A percentile compares a stretch with the other conserved stretches of the same genome.
phyloP scores from a whole-genome alignment of 2,329 filamentous ascomycete genomes.

The Fonsecaea erecta region DNA sequence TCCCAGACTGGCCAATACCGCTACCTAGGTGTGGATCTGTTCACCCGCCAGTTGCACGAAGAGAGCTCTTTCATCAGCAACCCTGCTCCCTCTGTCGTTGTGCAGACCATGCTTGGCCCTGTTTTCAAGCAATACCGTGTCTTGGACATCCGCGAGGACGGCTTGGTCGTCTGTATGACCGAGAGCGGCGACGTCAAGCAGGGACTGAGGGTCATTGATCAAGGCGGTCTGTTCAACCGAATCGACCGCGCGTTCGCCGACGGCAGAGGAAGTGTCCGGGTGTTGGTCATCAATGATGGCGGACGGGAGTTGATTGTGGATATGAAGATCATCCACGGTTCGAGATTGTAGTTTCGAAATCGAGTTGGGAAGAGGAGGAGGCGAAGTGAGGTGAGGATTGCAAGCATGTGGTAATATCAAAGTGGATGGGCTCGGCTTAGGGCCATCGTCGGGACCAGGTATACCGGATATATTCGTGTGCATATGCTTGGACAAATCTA shows the following conservation, averaged over 20 bases:
- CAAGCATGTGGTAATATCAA: not conserved
- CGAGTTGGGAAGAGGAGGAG: not conserved
- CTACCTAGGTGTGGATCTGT: constrained; percentile 99
- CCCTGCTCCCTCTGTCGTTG: constrained; percentile 92
- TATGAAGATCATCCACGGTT: constrained; percentile 95
- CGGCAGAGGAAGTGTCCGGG: constrained; percentile 90
- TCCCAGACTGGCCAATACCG: constrained; percentile 98
- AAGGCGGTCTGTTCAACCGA: constrained; percentile 84
- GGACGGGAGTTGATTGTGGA: constrained; percentile 95
- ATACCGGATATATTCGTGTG: constrained; percentile 7
- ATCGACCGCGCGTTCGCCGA: constrained; percentile 84
- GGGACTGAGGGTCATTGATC: constrained; percentile 89
- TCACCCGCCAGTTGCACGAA: constrained; percentile 99
- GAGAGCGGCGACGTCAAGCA: constrained; percentile 99
- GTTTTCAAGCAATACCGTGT: constrained; percentile 99
- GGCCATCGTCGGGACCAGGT: constrained; percentile 6
- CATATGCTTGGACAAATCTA: constrained; percentile 5
- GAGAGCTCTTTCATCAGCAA: constrained; percentile 98
- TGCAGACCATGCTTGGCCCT: constrained; percentile 99
- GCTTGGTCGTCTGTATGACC: constrained; percentile 90
- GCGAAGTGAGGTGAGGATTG: not conserved
- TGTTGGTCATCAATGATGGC: constrained; percentile 92
- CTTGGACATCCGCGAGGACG: constrained; percentile 89
- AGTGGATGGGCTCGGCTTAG: not conserved
- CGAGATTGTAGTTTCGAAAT: constrained; percentile 58